phyloP scores from a whole-genome alignment of 2,329 filamentous ascomycete genomes.

The Harringtonia aguacate region DNA sequence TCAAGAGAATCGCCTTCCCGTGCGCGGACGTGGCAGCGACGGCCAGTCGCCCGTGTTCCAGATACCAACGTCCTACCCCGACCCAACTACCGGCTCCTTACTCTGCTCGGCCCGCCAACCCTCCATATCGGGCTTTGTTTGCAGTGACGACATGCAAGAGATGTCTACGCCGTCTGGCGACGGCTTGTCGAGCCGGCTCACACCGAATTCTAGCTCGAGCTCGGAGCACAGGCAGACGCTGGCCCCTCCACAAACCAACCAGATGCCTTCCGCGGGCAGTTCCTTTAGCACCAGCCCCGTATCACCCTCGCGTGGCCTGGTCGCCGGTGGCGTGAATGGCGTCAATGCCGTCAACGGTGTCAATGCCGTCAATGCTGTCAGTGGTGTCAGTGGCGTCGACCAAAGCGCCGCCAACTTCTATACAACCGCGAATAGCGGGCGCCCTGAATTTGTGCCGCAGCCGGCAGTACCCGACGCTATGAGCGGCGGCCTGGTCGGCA shows the following conservation, averaged over 20 bases:
- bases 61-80: conserved; percentile 7
- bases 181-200: conserved; percentile 41
- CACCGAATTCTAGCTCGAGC: conserved; percentile 45
- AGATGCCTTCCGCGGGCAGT: conserved; percentile 18
- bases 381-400: conserved; percentile 19
- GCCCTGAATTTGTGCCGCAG: conserved; percentile 16
- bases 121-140: conserved; percentile 23
- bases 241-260: conserved; percentile 10
- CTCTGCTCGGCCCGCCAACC: not conserved
- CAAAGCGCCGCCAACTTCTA: conserved; percentile 28
- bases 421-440: conserved; percentile 12
- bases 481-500: not conserved
- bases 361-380: conserved; percentile 4
- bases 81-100: conserved; percentile 3
- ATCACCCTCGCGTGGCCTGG: not conserved
- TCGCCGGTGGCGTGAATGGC: conserved; percentile 1
- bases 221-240: conserved; percentile 29
- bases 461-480: not conserved
- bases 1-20: conserved; percentile 26
- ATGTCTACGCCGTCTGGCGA: conserved; percentile 38
- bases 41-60: conserved; percentile 11
- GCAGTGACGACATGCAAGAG: conserved; percentile 30
- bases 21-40: conserved; percentile 14
- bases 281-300: conserved; percentile 38
- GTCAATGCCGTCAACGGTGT: conserved; percentile 22